Conservation (phyloP, 2,329 filamentous ascomycete genomes). For the Ceratocystis variospora region DNA sequence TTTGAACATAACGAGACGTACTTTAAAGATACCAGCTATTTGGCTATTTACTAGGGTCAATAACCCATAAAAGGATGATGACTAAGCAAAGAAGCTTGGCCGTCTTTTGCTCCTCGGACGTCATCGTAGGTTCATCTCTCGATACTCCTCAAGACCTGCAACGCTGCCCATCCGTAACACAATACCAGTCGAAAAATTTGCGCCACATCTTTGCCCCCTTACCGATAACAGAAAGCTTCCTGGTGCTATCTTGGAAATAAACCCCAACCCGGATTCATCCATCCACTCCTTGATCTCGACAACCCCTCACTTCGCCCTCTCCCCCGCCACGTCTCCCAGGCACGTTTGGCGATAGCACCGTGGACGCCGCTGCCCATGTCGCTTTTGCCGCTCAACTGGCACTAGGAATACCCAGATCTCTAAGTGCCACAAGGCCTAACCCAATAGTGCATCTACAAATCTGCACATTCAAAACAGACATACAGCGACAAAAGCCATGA, state of each 20-base stretch:
- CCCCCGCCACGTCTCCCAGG: too few species aligned
- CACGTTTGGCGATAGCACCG: too few species aligned
- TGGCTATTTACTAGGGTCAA: not conserved
- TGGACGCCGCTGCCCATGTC: too few species aligned
- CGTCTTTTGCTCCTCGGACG: not conserved
- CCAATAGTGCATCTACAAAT: not conserved
- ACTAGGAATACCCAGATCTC: not conserved
- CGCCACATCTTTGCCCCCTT: too few species aligned
- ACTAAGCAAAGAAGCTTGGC: constrained; percentile 2
- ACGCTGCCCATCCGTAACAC: not conserved
- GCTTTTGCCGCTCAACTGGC: too few species aligned
- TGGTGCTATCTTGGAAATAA: too few species aligned
- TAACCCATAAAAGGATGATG: not conserved
- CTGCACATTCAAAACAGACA: not conserved
- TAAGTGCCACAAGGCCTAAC: not conserved
- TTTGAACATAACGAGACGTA: too few species aligned
- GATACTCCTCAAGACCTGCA: not conserved
- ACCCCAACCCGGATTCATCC: too few species aligned
- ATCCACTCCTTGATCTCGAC: too few species aligned
- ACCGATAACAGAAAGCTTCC: too few species aligned
- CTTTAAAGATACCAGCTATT: too few species aligned
- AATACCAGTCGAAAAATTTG: not conserved
- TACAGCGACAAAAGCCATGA: constrained; percentile 48
- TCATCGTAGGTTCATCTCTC: not conserved
- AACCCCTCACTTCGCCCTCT: too few species aligned